Evolutionary conservation across 352 stramenopile genomes (phyloP), one percentile per base, ranked within the genome.

Genomic region (Phytophthora citrophthora): DNA sequence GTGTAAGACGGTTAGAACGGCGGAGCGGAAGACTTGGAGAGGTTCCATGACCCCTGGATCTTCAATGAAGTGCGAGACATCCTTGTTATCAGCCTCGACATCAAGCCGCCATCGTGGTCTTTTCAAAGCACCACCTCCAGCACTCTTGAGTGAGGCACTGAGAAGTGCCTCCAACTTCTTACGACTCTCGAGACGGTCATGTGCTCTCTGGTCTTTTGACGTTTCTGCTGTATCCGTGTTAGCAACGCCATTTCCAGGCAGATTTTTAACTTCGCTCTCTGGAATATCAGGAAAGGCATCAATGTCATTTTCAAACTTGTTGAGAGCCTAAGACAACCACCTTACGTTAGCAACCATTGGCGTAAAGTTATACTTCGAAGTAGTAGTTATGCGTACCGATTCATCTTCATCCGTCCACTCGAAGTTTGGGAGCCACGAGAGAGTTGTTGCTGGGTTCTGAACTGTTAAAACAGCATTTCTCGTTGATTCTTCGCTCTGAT

Each of bases 321-420:
- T 38, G 2, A 86, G 54, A 38, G 69, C 62, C 76, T 86, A 40
- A 45, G 38, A 15, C 50, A 24, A 36, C 20, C 5, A 31, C 8
- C 45, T 51, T 18, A 54, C 9, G 20, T 12, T n/a, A 16, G 5
- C 18, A 38, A 12, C 20, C 5, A 16, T 49, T 34, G 15, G 29
- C 2, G 26, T 50, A 27, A 13, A n/a, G 16, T 20, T 7, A 7
- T 29, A 29, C 26, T 20, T 20, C 20, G 3, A 29, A 59, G 41
- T 5, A 20, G 24, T 4, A 56, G 18, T n/a, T 4, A 10, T 51
- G 16, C 46, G 16, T 46, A 88, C 80, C 51, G 77, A 29, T 68
- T 90, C 81, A 47, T 86, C 76, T 50, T 84, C 66, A 20, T 85
- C 74, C 4, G 74, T 90, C 81, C 81, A 90, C 24, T 76, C 60